phyloP scores from a whole-genome alignment of 2,329 filamentous ascomycete species.

The Aspergillus pseudoterreus region DNA sequence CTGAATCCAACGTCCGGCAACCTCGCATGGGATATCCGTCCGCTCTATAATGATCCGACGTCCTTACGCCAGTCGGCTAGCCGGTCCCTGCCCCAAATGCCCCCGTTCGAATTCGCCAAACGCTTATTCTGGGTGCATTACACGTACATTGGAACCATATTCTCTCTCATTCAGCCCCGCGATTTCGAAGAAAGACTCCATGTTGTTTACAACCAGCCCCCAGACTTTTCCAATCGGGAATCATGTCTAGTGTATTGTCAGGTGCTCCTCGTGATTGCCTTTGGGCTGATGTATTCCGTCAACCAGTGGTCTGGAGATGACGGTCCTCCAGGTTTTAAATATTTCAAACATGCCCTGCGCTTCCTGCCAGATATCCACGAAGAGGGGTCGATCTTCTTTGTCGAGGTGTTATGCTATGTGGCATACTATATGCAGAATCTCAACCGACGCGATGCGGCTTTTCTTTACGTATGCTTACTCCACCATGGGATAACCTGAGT shows the following conservation, averaged over 20 bases:
- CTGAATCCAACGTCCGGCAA: conserved; percentile 31
- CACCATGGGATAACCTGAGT: not conserved
- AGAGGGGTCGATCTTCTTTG: conserved; percentile 52
- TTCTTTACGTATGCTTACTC: conserved; percentile 42
- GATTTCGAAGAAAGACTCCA: conserved; percentile 47
- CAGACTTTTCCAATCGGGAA: conserved; percentile 43
- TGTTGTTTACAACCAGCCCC: conserved; percentile 42
- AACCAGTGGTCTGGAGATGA: conserved; percentile 54
- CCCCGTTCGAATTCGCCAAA: conserved; percentile 50
- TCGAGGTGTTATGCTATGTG: conserved; percentile 53
- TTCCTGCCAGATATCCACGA: conserved; percentile 55
- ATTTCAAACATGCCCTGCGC: conserved; percentile 51
- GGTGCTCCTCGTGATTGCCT: conserved; percentile 51
- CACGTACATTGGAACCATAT: conserved; percentile 56
- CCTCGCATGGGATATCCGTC: conserved; percentile 34
- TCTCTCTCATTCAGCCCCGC: conserved; percentile 49
- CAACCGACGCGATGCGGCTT: conserved; percentile 54
- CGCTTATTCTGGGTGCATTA: conserved; percentile 52
- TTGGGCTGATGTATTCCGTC: conserved; percentile 55
- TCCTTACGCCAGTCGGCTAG: conserved; percentile 26
- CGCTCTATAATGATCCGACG: conserved; percentile 32
- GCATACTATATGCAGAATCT: conserved; percentile 58
- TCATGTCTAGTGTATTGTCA: conserved; percentile 52
- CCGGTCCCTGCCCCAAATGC: conserved; percentile 38
- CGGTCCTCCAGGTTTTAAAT: conserved; percentile 54